Evolutionary conservation across 441 rosid genomes (phyloP).

Genomic region (Populus hybrid): DNA sequence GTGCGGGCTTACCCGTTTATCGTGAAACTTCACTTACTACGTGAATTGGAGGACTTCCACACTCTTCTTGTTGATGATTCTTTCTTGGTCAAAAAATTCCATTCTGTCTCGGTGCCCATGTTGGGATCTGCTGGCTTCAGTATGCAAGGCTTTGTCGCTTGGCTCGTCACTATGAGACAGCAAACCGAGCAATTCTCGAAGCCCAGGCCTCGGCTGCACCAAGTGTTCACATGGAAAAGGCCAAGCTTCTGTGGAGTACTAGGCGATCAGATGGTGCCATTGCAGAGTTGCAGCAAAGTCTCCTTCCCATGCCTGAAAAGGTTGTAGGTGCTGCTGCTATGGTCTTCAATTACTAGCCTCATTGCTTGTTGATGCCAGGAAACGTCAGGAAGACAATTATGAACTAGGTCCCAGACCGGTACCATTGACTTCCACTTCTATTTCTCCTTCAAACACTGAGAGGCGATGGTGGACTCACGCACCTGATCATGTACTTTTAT

Average conservation of each 20-base stretch:
- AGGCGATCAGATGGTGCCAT: constrained; percentile 93
- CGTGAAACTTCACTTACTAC: constrained; percentile 89
- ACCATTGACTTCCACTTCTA: constrained; percentile 43
- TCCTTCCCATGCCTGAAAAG: constrained; percentile 86
- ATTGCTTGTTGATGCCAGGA: constrained; percentile 94
- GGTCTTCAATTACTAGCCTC: constrained; percentile 80
- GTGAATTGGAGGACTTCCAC: constrained; percentile 90
- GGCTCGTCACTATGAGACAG: constrained; percentile 98
- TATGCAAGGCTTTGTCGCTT: constrained; percentile 98
- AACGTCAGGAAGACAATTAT: constrained; percentile 83
- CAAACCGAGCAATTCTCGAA: constrained; percentile 90
- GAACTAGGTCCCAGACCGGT: constrained; percentile 45
- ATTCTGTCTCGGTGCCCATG: constrained; percentile 71
- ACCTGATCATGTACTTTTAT: constrained; percentile 66
- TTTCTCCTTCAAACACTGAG: constrained; percentile 53
- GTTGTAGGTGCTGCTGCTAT: constrained; percentile 75
- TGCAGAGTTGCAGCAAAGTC: constrained; percentile 87
- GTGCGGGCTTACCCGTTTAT: constrained; percentile 90
- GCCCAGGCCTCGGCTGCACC: constrained; percentile 95
- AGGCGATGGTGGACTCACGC: constrained; percentile 77
- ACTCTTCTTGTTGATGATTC: constrained; percentile 66
- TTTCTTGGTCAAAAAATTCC: constrained; percentile 80
- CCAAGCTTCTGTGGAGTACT: constrained; percentile 94
- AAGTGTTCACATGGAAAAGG: constrained; percentile 94
- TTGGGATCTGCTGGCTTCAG: constrained; percentile 96